Evolutionary conservation across 306 rosid species (phyloP).

Genomic region (Ammopiptanthus mongolicus): DNA sequence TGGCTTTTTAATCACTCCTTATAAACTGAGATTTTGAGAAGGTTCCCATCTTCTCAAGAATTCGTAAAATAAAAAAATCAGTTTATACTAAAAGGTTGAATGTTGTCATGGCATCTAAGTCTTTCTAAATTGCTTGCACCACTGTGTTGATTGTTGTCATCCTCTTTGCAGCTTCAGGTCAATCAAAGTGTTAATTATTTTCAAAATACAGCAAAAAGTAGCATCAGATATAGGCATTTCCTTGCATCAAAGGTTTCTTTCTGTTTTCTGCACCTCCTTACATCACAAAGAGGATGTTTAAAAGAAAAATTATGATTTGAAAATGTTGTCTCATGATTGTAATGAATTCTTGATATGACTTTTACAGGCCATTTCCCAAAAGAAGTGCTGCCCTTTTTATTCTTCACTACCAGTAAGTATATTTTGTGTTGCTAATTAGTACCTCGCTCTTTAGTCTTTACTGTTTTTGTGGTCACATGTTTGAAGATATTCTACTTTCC

Average conservation of each 20-base stretch:
- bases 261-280: neutral
- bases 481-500: neutral
- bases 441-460: neutral
- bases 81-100: neutral
- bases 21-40: neutral
- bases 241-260: constrained; percentile 58
- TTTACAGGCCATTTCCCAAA: constrained; percentile 41
- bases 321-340: neutral
- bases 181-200: constrained; percentile 30
- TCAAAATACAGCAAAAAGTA: constrained; percentile 41
- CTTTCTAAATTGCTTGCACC: neutral
- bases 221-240: constrained; percentile 42
- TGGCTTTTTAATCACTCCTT: neutral
- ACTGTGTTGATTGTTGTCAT: neutral
- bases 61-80: neutral
- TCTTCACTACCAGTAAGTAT: constrained; percentile 47
- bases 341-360: constrained; percentile 18
- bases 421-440: neutral
- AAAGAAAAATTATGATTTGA: neutral
- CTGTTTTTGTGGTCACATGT: constrained; percentile 3
- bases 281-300: neutral
- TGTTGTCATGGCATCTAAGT: neutral
- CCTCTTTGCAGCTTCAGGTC: constrained; percentile 47
- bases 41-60: neutral
- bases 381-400: constrained; percentile 29